Evolutionary conservation across 2,329 filamentous ascomycete species (phyloP).

Genomic region (Diplocarpon mali): DNA sequence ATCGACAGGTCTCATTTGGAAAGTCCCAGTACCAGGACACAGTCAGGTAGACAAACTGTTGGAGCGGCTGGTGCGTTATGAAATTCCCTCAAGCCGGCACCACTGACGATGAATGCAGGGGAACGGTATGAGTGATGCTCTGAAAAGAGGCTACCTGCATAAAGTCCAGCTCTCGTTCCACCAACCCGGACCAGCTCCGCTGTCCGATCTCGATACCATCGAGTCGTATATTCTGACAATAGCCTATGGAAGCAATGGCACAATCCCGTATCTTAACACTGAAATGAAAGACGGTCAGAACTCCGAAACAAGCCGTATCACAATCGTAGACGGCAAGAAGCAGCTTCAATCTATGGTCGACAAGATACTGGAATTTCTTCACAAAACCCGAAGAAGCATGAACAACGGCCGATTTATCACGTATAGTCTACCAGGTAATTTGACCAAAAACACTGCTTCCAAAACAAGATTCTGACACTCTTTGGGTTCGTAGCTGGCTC

Average conservation of each 20-base stretch:
- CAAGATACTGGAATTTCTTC: neutral
- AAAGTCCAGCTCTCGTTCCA: conserved; percentile 1
- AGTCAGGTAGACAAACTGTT: neutral
- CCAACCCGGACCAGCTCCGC: neutral
- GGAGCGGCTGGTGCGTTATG: neutral
- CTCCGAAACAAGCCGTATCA: neutral
- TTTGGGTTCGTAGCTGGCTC: neutral
- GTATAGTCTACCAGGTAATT: neutral
- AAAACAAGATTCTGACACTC: neutral
- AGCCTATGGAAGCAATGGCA: neutral
- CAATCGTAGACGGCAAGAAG: neutral
- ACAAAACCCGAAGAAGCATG: neutral
- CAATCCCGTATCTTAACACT: neutral
- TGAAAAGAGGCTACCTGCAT: neutral
- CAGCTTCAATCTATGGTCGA: conserved; percentile 1
- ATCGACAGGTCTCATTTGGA: neutral
- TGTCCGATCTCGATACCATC: neutral
- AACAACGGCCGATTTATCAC: neutral
- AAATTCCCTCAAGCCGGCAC: neutral
- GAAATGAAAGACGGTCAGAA: neutral
- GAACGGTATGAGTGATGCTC: conserved; percentile 1
- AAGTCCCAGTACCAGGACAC: neutral
- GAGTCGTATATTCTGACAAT: neutral
- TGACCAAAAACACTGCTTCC: neutral
- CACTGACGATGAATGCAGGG: neutral